Evolutionary conservation across 768 basidiomycete species (phyloP).

Genomic region (Agrocybe pediades): DNA sequence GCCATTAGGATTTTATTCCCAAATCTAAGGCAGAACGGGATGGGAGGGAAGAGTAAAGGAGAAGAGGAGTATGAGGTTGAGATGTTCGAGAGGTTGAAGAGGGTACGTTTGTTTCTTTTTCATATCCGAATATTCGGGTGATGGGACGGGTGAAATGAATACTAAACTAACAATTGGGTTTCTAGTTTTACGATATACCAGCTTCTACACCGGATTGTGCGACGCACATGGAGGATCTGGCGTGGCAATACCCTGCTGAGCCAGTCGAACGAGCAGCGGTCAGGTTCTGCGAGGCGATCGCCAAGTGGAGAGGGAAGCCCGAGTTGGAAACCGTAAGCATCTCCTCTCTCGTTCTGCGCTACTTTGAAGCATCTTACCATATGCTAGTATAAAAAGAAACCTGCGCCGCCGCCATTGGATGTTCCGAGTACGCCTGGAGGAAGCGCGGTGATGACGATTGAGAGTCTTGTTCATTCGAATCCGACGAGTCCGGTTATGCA

Average conservation of each 20-base stretch:
- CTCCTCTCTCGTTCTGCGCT: constrained; percentile 5
- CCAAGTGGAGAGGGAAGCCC: constrained; percentile 82
- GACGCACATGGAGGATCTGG: constrained; percentile 78
- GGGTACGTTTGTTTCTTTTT: constrained; percentile 46
- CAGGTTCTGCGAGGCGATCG: constrained; percentile 80
- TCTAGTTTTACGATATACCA: constrained; percentile 79
- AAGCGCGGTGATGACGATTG: constrained; percentile 53
- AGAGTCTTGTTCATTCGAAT: constrained; percentile 70
- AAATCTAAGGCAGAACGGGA: constrained; percentile 35
- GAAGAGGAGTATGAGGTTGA: constrained; percentile 76
- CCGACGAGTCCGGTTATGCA: constrained; percentile 56
- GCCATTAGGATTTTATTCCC: constrained; percentile 75
- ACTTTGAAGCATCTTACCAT: constrained; percentile 23
- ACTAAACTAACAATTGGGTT: not conserved
- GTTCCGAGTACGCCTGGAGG: constrained; percentile 28
- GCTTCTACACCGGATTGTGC: constrained; percentile 70
- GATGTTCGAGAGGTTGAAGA: constrained; percentile 70
- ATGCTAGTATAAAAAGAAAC: constrained; percentile 59
- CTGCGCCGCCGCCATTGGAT: constrained; percentile 24
- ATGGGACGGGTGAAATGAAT: no score
- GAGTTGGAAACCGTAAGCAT: constrained; percentile 73
- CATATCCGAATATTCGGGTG: no score
- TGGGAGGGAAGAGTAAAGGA: constrained; percentile 42
- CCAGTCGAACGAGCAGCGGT: constrained; percentile 78
- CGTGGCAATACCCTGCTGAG: constrained; percentile 81